These are phyloP conservation scores for Diaporthe sp. DNA, from an alignment of 2,329 filamentous ascomycete species.

Conservation along the genomic window DNA sequence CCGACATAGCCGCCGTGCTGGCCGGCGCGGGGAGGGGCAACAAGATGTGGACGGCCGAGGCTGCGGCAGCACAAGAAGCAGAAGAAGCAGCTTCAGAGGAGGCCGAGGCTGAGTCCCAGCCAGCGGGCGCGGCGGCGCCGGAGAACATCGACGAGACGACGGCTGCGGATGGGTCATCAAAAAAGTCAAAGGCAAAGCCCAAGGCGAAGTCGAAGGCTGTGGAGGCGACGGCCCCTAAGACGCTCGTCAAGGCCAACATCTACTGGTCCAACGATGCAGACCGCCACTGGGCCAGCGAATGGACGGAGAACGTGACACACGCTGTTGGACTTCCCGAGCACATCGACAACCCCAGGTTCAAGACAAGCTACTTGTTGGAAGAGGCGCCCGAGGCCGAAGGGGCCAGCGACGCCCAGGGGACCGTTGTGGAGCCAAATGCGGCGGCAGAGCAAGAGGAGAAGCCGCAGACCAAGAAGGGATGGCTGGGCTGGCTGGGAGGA, in stretches of 20 bases:
- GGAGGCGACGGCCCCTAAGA: conserved; percentile 31
- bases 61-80: not conserved
- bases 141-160: conserved; percentile 26
- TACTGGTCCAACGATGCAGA: conserved; percentile 67
- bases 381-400: not conserved
- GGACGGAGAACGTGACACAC: conserved; percentile 69
- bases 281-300: conserved; percentile 60
- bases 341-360: conserved; percentile 34
- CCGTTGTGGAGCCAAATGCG: not conserved
- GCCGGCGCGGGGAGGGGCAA: conserved; percentile 66
- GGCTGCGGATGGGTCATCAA: conserved; percentile 34
- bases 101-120: conserved; percentile 13
- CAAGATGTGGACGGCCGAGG: conserved; percentile 53
- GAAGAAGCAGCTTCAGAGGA: conserved; percentile 42
- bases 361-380: conserved; percentile 35
- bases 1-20: conserved; percentile 74
- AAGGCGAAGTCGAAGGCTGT: not conserved
- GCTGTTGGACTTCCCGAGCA: conserved; percentile 53
- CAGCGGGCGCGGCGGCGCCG: conserved; percentile 3
- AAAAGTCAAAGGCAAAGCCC: not conserved
- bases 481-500: conserved; percentile 36
- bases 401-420: not conserved
- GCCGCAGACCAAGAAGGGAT: conserved; percentile 33
- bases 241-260: conserved; percentile 59
- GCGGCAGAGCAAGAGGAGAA: not conserved